Conservation (phyloP, 208 protist genomes). For the Kentomonas sorsogonicus region DNA sequence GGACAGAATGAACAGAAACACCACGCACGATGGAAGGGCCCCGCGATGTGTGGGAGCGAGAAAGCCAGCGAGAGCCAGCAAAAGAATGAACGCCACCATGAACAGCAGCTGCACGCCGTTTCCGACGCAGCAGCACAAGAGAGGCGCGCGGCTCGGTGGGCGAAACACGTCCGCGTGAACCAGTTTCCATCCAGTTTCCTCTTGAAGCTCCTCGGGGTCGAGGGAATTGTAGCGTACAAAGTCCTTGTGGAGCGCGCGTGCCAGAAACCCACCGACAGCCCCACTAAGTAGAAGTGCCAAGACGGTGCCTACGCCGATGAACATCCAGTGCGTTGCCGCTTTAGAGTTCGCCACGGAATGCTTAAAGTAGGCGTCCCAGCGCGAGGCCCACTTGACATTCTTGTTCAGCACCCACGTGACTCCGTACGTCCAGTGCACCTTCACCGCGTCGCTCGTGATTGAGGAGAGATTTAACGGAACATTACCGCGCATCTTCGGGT, state of each 20-base stretch:
- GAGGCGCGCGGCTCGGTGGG: conserved; percentile 65
- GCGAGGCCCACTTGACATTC: conserved; percentile 91
- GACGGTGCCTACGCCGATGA: conserved; percentile 94
- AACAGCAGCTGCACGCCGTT: conserved; percentile 93
- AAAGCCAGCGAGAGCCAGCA: conserved; percentile 94
- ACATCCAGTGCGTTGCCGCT: conserved; percentile 89
- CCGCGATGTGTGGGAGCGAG: conserved; percentile 94
- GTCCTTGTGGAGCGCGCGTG: conserved; percentile 95
- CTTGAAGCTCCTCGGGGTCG: conserved; percentile 58
- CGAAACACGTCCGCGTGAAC: conserved; percentile 97
- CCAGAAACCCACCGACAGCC: conserved; percentile 91
- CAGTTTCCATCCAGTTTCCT: conserved; percentile 95
- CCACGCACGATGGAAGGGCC: conserved; percentile 77
- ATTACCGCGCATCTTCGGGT: too few species aligned
- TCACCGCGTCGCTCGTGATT: conserved; percentile 2
- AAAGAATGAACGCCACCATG: conserved; percentile 71
- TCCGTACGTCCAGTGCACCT: conserved; percentile 81
- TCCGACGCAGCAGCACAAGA: conserved; percentile 89
- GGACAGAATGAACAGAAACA: conserved; percentile 75
- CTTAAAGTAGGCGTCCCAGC: conserved; percentile 96
- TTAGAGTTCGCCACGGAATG: conserved; percentile 60
- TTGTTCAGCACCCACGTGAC: conserved; percentile 55
- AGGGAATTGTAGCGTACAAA: conserved; percentile 90
- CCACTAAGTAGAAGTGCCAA: conserved; percentile 89
- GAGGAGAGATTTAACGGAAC: too few species aligned